A percentile compares a stretch with the other conserved stretches of the same genome.
phyloP scores from a whole-genome alignment of 2,329 filamentous ascomycete genomes.

The Calonectria pseudoturangicola region DNA sequence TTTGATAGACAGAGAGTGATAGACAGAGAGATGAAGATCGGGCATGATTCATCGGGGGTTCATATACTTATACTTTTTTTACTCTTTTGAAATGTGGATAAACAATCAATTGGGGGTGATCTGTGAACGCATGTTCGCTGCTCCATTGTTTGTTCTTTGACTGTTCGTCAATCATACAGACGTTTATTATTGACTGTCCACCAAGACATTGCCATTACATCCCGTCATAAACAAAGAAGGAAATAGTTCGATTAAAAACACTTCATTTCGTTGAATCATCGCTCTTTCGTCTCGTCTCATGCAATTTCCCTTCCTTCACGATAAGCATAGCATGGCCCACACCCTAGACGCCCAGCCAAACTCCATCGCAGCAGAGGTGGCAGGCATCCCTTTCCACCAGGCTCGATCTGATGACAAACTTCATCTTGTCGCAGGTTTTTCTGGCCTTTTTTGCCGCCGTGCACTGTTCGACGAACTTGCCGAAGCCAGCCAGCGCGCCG shows the following conservation, averaged over 20 bases:
- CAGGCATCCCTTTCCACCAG: slow-evolving; percentile 9
- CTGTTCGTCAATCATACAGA: not conserved
- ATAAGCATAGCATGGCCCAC: not conserved
- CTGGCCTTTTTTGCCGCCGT: not conserved
- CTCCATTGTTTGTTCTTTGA: not conserved
- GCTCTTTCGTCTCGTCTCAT: not conserved
- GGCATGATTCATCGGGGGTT: not conserved
- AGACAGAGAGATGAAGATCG: not conserved
- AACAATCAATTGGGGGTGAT: not conserved
- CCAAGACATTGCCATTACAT: not conserved
- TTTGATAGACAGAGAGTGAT: not conserved
- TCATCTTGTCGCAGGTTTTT: slow-evolving; percentile 5
- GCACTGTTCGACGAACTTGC: slow-evolving; percentile 31
- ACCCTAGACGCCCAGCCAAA: not conserved
- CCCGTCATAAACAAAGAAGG: not conserved
- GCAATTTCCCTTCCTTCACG: not conserved
- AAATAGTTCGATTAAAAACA: not conserved
- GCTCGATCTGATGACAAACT: slow-evolving; percentile 17
- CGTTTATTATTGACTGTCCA: not conserved
- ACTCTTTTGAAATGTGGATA: not conserved
- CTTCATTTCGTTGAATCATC: not conserved
- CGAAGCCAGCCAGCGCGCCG: slow-evolving; percentile 24
- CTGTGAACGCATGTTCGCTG: not conserved
- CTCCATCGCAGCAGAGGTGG: slow-evolving; percentile 18
- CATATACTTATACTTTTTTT: not conserved